Evolutionary conservation across 495 filamentous ascomycete genomes (phyloP).

Genomic region (Penicillium cinerascens): DNA sequence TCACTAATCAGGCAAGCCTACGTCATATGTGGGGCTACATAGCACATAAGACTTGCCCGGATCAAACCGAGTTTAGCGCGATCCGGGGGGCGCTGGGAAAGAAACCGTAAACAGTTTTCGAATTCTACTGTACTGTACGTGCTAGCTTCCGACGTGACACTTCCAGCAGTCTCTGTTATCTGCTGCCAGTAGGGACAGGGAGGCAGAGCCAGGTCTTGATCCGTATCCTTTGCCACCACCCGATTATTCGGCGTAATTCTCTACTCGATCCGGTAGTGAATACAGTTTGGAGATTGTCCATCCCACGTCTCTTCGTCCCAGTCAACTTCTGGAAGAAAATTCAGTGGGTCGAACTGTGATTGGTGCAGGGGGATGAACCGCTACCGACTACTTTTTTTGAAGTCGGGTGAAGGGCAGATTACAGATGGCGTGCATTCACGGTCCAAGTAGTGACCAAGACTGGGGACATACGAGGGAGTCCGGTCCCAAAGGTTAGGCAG

Average conservation of each 20-base stretch:
- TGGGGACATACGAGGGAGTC: neutral
- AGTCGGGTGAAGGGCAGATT: too few species aligned
- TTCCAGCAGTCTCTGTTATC: too few species aligned
- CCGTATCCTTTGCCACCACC: slow-evolving; percentile 26
- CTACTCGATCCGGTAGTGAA: slow-evolving; percentile 38
- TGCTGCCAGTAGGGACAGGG: slow-evolving; percentile 30
- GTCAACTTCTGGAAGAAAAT: neutral
- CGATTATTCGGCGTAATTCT: slow-evolving; percentile 30
- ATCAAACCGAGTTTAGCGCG: too few species aligned
- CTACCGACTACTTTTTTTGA: neutral
- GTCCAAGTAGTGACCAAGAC: too few species aligned
- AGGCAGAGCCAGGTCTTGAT: slow-evolving; percentile 22
- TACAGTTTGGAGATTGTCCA: slow-evolving; percentile 27
- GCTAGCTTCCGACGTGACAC: too few species aligned
- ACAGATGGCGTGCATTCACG: too few species aligned
- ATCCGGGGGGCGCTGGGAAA: too few species aligned
- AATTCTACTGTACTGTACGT: too few species aligned
- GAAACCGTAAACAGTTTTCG: too few species aligned
- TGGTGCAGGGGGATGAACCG: neutral
- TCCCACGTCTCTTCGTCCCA: slow-evolving; percentile 32
- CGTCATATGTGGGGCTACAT: too few species aligned
- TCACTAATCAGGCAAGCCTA: too few species aligned
- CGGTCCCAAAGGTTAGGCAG: neutral
- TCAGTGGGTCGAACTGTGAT: neutral
- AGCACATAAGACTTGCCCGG: too few species aligned